Conservation (phyloP, 2,329 filamentous ascomycete genomes). For the Ceratocystiopsis minuta region DNA sequence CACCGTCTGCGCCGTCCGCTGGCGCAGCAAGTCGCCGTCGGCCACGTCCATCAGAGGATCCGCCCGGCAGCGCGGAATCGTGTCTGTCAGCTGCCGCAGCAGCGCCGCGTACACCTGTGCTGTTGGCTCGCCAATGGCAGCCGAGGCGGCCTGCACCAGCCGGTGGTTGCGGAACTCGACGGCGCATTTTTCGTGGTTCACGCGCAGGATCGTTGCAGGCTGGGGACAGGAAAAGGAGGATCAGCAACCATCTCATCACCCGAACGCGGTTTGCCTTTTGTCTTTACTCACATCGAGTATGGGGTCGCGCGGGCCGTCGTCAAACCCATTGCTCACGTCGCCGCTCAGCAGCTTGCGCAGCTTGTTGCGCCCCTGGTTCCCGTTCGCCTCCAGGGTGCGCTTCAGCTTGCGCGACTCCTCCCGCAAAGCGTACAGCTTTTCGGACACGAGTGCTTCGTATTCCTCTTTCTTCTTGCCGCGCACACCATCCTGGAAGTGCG, state of each 20-base stretch:
- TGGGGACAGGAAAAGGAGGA: constrained; percentile 18
- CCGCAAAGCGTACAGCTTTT: constrained; percentile 33
- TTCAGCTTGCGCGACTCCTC: constrained; percentile 33
- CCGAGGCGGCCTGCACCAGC: constrained; percentile 54
- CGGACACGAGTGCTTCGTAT: constrained; percentile 36
- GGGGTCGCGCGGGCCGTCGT: constrained; percentile 23
- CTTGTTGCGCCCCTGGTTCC: constrained; percentile 25
- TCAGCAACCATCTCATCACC: not conserved
- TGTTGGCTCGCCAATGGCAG: constrained; percentile 54
- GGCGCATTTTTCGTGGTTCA: constrained; percentile 73
- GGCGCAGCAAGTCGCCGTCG: constrained; percentile 16
- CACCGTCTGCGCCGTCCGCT: constrained; percentile 29
- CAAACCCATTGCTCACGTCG: constrained; percentile 18
- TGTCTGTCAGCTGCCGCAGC: constrained; percentile 50
- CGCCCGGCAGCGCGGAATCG: constrained; percentile 47
- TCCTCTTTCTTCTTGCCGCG: constrained; percentile 51
- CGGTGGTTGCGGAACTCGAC: constrained; percentile 67
- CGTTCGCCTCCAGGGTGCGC: constrained; percentile 28
- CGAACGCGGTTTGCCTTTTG: no score
- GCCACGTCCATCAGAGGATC: constrained; percentile 31
- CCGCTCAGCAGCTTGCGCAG: constrained; percentile 37
- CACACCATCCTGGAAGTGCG: constrained; percentile 31
- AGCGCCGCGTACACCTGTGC: constrained; percentile 61
- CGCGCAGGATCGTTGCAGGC: constrained; percentile 53
- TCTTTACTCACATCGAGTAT: constrained; percentile 31